Base-by-base conservation (phyloP, 345 rosid species). In the Aquilaria malaccensis region DNA sequence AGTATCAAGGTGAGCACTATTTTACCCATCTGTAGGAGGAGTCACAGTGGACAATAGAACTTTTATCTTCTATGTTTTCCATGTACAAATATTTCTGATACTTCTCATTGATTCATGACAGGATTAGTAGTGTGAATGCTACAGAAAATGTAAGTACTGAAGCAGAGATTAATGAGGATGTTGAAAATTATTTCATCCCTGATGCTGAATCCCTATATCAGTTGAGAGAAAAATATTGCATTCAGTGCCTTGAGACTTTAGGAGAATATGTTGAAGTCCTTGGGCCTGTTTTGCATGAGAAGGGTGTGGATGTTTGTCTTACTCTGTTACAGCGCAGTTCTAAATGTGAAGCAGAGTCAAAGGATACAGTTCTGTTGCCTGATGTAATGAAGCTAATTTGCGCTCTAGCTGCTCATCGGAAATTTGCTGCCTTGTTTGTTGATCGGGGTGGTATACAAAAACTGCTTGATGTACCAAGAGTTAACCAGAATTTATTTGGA, bases 211-310 rank as follows among this genome's bases (percentile, higher is more conserved):
- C 74, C 37, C 86, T 94, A 72, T 82, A 86, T 49, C 90, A 84
- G 79, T 68, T 84, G 67, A 88, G 91, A 73, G 99, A 94, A 79
- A 94, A 82, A 63, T 90, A 82, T 62, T 90, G 97, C 81, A 84
- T 94, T 59, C 99, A 83, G 76, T 87, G 96, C 82, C 96, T 94
- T 60, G 96, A 86, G 75, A 72, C 74, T 59, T 79, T 94, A 69
- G 99, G 99, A 54, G 97, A 90, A 72, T 94, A 94, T 77, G 95
- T 94, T 31, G 99, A 94, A 79, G 97, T 94, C 60, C 90, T 94
- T 51, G 97, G 96, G 55, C 99, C 99, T 68, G 99, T 94, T 59
- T 78, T 94, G 70, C 92, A 81, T 70, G 99, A 94, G 70, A 94
- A 83, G 80, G 99, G 99, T 59, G 99, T 90, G 49, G 97, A 94